These are phyloP conservation scores for Casuarina glauca DNA, from an alignment of 306 rosid species.

Conservation along the genomic window DNA sequence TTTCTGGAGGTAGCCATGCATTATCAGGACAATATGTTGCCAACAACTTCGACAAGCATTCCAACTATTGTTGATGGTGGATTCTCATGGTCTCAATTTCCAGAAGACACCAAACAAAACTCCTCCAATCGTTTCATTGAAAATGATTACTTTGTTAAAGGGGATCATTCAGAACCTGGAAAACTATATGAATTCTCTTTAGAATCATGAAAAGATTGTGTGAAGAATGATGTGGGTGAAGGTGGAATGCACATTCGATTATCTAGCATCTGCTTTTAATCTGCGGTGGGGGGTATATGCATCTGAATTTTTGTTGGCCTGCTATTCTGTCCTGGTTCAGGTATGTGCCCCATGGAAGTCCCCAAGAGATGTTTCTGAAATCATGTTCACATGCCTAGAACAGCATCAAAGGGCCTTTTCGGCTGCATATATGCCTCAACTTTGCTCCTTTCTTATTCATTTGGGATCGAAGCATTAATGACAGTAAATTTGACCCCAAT, in stretches of 20 bases:
- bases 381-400: not conserved
- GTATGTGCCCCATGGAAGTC: not conserved
- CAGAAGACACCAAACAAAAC: not conserved
- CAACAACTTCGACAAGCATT: conserved; percentile 13
- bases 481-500: not conserved
- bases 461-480: not conserved
- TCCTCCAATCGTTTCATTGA: not conserved
- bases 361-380: not conserved
- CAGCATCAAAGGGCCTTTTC: not conserved
- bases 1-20: conserved; percentile 19
- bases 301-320: not conserved
- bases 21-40: conserved; percentile 21
- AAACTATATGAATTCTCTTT: not conserved
- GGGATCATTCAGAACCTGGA: not conserved
- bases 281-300: not conserved
- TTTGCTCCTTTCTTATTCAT: not conserved
- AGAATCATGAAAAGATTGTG: conserved; percentile 2
- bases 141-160: not conserved
- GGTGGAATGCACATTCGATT: not conserved
- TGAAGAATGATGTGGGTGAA: not conserved
- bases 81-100: conserved; percentile 7
- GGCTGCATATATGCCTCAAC: conserved; percentile 7
- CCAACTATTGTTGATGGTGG: conserved; percentile 8
- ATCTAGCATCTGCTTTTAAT: conserved; percentile 8
- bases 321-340: not conserved